Evolutionary conservation across 495 filamentous ascomycete genomes (phyloP).

Genomic region (Hypomontagnella monticulosa): DNA sequence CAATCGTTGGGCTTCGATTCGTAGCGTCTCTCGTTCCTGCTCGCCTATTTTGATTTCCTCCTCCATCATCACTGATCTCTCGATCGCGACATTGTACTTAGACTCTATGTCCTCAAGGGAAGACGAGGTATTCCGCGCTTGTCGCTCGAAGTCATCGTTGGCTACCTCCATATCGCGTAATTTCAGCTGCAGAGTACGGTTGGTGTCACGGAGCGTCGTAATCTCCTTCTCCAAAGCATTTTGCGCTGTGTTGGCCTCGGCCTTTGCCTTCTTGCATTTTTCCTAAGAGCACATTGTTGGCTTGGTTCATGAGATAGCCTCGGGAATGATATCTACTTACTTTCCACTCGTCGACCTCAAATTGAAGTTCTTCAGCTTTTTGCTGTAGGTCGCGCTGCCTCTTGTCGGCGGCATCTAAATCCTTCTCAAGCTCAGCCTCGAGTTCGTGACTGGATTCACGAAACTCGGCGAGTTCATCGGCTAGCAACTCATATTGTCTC

Average conservation of each 20-base stretch:
- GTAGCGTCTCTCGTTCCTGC: slow-evolving; percentile 84
- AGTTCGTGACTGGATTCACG: slow-evolving; percentile 93
- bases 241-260: slow-evolving; percentile 83
- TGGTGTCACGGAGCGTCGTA: slow-evolving; percentile 84
- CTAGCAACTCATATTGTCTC: slow-evolving; percentile 90
- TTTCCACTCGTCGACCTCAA: slow-evolving; percentile 98
- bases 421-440: slow-evolving; percentile 94
- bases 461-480: slow-evolving; percentile 92
- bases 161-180: slow-evolving; percentile 95
- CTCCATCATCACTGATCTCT: slow-evolving; percentile 90
- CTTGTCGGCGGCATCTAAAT: slow-evolving; percentile 94
- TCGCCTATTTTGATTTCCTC: slow-evolving; percentile 92
- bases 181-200: slow-evolving; percentile 80
- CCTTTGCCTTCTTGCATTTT: slow-evolving; percentile 95
- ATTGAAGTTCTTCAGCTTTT: slow-evolving; percentile 83
- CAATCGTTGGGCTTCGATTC: slow-evolving; percentile 88
- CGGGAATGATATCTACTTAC: slow-evolving; percentile 59
- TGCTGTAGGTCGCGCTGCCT: slow-evolving; percentile 84
- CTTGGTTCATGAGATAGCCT: neutral
- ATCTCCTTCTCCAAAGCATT: slow-evolving; percentile 94
- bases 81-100: slow-evolving; percentile 94
- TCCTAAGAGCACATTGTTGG: slow-evolving; percentile 61
- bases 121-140: slow-evolving; percentile 91
- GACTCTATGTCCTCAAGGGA: slow-evolving; percentile 97
- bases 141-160: slow-evolving; percentile 97